Percentiles rank a stretch among this genome's conserved stretches.
Evolutionary conservation across 148 eudicot genomes (phyloP).

Genomic region (Arbutus unedo): DNA sequence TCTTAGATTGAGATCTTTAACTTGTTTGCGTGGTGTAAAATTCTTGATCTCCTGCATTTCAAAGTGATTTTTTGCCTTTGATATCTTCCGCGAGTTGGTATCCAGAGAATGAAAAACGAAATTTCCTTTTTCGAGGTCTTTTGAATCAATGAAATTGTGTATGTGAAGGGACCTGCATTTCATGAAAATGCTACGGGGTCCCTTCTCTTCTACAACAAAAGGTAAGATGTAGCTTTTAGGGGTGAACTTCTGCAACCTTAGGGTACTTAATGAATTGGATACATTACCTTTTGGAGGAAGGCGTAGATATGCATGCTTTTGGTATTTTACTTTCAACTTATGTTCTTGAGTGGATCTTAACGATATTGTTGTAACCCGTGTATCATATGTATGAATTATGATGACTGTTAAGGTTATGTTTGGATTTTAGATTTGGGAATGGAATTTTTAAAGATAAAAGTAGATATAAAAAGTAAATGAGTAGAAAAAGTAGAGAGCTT

Average conservation of each 20-base stretch:
- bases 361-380: background rate
- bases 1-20: background rate
- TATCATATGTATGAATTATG: background rate
- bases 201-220: background rate
- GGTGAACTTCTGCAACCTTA: background rate
- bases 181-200: background rate
- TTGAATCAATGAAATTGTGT: background rate
- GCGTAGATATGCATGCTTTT: too few relatives aligned
- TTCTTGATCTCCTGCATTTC: slow-evolving; percentile 4
- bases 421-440: background rate
- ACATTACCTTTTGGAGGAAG: too few relatives aligned
- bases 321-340: background rate
- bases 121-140: background rate
- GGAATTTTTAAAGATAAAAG: background rate
- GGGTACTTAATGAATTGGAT: background rate
- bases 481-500: background rate
- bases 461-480: background rate
- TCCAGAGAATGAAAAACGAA: background rate
- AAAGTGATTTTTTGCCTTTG: background rate
- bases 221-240: background rate
- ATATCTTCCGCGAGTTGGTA: background rate
- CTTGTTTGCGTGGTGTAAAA: background rate
- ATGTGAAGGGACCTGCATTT: background rate
- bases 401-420: background rate
- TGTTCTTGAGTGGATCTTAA: background rate